Evolutionary conservation across 1,139 yeast genomes (phyloP), one percentile per base, ranked within the genome.

Genomic region (Zygosaccharomyces sapae): DNA sequence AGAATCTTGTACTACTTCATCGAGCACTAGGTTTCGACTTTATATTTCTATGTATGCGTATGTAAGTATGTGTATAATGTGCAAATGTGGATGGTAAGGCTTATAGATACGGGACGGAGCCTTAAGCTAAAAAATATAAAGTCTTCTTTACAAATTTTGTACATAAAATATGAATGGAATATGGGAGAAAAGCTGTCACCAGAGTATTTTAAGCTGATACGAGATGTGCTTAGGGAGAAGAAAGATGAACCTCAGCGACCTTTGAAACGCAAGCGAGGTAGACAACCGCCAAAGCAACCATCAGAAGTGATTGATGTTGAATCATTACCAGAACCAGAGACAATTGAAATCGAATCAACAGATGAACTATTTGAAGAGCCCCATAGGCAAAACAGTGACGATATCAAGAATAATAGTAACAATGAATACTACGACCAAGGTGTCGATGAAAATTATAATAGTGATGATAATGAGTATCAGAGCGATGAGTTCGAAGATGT

Each of bases 401-500:
- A 38, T 4, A 61, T 53, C 5, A 66, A 61, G 3, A 31, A 18
- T 31, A 18, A 12, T 31, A 18, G 9, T 22, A 22, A 22, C 25
- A 22, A 22, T 22, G 9, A 22, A 22, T 22, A 22, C 25, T 22
- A 22, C 25, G 9, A 22, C 25, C 25, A 22, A 22, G 25, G 25
- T 22, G 25, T 8, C 9, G 18, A 18, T 31, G 34, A 31, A 31
- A 22, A 46, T 10, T 50, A 46, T 3, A 43, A 43, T 41, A 44
- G 43, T 19, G 57, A 38, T 4, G 62, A 53, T 5, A 66, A 61
- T 4, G 70, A 66, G 3, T 68, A 61, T 41, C 65, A 63, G 40
- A 67, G 68, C 12, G 72, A 68, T 27, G 72, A 67, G 2, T 71
- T 65, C 50, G 75, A 71, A 51, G 76, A 74, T 50, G 74, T 71